Conservation (phyloP, 148 eudicot species). For the Polygonum aviculare region DNA sequence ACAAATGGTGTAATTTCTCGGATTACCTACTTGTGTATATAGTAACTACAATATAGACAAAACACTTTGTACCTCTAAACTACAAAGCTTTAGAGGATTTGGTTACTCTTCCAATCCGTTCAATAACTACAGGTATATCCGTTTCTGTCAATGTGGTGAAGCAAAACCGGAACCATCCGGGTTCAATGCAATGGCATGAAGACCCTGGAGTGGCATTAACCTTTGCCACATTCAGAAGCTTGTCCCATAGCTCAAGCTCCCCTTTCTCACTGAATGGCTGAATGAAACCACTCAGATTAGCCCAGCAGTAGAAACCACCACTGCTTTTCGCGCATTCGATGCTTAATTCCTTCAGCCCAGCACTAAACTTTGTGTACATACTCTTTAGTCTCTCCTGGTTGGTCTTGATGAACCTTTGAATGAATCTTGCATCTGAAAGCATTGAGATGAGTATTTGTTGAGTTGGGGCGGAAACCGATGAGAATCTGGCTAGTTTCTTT, state of each 20-base stretch:
- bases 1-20: constrained; percentile 1
- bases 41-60: constrained; percentile 19
- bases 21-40: constrained; percentile 18
- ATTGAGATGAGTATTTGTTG: constrained; percentile 56
- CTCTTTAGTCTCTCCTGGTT: constrained; percentile 43
- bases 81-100: constrained; percentile 37
- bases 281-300: constrained; percentile 60
- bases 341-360: constrained; percentile 54
- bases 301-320: constrained; percentile 89
- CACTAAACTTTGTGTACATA: constrained; percentile 54
- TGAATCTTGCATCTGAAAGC: constrained; percentile 60
- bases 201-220: constrained; percentile 74
- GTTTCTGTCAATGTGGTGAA: constrained; percentile 53
- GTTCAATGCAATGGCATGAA: constrained; percentile 84
- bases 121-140: constrained; percentile 62
- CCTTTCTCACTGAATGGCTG: constrained; percentile 68
- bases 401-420: constrained; percentile 31
- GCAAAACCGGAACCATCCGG: constrained; percentile 94
- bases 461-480: constrained; percentile 71
- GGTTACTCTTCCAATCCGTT: constrained; percentile 46
- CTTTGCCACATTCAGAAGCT: constrained; percentile 61
- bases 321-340: constrained; percentile 58
- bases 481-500: constrained; percentile 59
- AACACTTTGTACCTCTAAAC: constrained; percentile 22
- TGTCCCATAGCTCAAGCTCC: constrained; percentile 88